phyloP scores from a whole-genome alignment of 1,284 basidiomycete species.

The Moesziomyces sp. region DNA sequence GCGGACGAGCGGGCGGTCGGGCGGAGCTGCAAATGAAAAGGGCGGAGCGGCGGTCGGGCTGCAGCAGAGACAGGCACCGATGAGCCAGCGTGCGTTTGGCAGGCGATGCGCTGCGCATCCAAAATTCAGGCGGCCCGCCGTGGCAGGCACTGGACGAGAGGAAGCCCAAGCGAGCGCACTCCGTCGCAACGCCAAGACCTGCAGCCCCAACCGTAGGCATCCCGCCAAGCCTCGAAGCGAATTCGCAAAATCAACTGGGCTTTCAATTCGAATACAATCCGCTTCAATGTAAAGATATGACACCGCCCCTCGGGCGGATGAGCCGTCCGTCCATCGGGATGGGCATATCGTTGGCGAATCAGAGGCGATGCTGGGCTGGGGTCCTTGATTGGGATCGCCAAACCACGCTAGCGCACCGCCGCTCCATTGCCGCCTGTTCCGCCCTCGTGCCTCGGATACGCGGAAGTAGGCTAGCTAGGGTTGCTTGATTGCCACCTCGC shows the following conservation, averaged over 20 bases:
- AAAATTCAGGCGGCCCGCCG: too few species aligned
- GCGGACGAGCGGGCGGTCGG: too few species aligned
- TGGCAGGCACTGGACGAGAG: slow-evolving; percentile 15
- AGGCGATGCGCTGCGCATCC: too few species aligned
- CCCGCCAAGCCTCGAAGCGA: slow-evolving; percentile 26
- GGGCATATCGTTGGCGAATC: not conserved
- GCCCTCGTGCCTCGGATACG: slow-evolving; percentile 25
- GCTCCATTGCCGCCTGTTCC: slow-evolving; percentile 17
- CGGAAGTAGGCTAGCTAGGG: not conserved
- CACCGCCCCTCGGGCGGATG: too few species aligned
- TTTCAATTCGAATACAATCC: not conserved
- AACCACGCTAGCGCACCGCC: slow-evolving; percentile 10
- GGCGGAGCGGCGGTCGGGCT: slow-evolving; percentile 36
- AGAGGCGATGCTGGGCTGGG: not conserved
- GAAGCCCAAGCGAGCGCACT: slow-evolving; percentile 4
- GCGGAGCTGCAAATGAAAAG: slow-evolving; percentile 1
- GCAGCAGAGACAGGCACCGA: slow-evolving; percentile 14
- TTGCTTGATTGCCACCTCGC: not conserved
- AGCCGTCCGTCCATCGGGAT: too few species aligned
- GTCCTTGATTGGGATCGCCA: not conserved
- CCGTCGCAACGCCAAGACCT: slow-evolving; percentile 35
- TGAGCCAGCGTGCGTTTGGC: slow-evolving; percentile 3
- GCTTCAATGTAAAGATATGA: too few species aligned
- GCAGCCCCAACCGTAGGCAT: slow-evolving; percentile 39
- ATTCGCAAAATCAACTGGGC: not conserved